phyloP scores from a whole-genome alignment of 148 eudicot genomes.

The Fagopyrum esculentum region DNA sequence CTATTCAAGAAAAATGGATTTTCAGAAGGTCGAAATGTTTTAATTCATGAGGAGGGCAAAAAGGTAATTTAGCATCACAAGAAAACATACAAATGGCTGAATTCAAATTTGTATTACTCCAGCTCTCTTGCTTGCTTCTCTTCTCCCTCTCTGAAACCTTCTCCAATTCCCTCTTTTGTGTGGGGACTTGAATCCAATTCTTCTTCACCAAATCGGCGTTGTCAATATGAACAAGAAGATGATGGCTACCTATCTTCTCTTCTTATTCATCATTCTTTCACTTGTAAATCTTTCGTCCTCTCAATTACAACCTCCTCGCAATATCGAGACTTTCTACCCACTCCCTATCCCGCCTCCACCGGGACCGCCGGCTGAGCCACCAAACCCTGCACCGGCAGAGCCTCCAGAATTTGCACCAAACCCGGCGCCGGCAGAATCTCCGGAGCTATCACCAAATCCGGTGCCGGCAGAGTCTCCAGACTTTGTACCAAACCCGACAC shows the following conservation, averaged over 20 bases:
- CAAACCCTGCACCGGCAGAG: not conserved
- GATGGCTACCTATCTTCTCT: not conserved
- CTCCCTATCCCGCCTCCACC: constrained; percentile 16
- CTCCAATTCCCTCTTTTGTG: not conserved
- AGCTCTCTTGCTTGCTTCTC: constrained; percentile 8
- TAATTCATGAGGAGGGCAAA: not conserved
- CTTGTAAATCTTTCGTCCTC: constrained; percentile 23
- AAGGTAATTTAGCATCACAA: not conserved
- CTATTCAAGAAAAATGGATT: not conserved
- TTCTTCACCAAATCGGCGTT: not conserved
- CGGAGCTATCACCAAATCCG: too few species aligned
- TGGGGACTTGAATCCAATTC: not conserved
- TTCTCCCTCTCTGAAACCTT: constrained; percentile 1
- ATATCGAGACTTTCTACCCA: constrained; percentile 44
- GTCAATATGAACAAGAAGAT: not conserved
- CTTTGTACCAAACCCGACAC: constrained; percentile 11
- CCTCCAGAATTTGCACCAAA: constrained; percentile 13
- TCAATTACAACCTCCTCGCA: constrained; percentile 36
- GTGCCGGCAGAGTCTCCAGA: too few species aligned
- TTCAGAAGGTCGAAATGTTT: not conserved
- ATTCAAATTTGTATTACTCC: not conserved
- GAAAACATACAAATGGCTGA: not conserved
- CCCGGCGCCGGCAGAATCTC: constrained; percentile 15
- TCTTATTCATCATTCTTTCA: constrained; percentile 25
- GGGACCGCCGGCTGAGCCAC: not conserved